phyloP scores from a whole-genome alignment of 2,329 filamentous ascomycete species.

The Clarireedia hainanense region DNA sequence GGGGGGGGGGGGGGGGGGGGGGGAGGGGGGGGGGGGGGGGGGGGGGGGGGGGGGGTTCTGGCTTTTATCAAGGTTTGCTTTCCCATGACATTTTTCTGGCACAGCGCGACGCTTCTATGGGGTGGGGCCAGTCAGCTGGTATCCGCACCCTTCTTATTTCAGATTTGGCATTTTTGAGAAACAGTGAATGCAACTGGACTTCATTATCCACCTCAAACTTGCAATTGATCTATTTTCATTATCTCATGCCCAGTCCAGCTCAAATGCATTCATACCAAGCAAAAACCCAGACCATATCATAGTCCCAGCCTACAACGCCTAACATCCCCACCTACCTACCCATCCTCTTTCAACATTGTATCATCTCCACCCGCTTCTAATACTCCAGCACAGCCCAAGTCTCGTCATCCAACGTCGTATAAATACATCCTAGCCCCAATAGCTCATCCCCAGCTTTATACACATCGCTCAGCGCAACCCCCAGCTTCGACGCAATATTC shows the following conservation, averaged over 20 bases:
- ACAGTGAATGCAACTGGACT: too few species aligned
- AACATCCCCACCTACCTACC: background rate
- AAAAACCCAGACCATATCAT: background rate
- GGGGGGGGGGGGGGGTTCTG: background rate
- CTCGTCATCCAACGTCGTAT: slow-evolving; percentile 85
- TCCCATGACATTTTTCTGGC: too few species aligned
- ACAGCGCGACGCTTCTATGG: too few species aligned
- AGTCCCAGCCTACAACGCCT: slow-evolving; percentile 17
- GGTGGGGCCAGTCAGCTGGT: too few species aligned
- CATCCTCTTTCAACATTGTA: background rate
- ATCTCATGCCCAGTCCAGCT: background rate
- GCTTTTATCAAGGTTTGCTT: background rate
- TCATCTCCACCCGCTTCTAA: slow-evolving; percentile 27
- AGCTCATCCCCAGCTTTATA: slow-evolving; percentile 76
- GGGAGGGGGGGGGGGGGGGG: too few species aligned
- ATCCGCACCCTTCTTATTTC: too few species aligned
- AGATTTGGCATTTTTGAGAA: too few species aligned
- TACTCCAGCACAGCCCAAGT: slow-evolving; percentile 82
- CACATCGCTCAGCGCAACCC: slow-evolving; percentile 63
- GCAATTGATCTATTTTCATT: background rate
- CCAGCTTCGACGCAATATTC: slow-evolving; percentile 58
- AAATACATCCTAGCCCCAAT: slow-evolving; percentile 65
- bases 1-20: too few species aligned
- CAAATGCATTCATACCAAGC: background rate
- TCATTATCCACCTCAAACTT: too few species aligned